These are phyloP conservation scores for Pyrrhoderma lamaoense DNA, from an alignment of 1,284 basidiomycete species.

Conservation along the genomic window DNA sequence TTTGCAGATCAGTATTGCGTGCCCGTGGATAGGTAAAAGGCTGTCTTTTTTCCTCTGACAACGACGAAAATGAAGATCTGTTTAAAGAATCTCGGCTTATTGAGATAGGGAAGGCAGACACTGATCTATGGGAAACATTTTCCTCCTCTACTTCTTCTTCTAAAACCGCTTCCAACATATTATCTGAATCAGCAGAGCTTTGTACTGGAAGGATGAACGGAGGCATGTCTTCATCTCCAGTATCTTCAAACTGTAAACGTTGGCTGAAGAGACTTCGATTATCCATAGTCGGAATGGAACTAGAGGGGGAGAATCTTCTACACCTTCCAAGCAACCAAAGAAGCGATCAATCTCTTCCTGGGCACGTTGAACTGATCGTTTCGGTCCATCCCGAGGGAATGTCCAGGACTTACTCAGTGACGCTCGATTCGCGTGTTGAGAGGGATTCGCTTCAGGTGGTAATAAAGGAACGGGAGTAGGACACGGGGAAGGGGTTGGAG, in stretches of 20 bases:
- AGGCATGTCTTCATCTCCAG: constrained; percentile 17
- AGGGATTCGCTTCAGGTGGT: constrained; percentile 19
- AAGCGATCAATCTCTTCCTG: constrained; percentile 54
- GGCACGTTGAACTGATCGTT: constrained; percentile 18
- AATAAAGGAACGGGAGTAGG: constrained; percentile 24
- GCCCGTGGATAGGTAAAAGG: constrained; percentile 23
- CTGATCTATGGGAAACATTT: constrained; percentile 43
- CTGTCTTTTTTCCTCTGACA: constrained; percentile 28
- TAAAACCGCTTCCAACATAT: constrained; percentile 33
- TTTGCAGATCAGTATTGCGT: constrained; percentile 12
- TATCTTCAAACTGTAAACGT: constrained; percentile 9
- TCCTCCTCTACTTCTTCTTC: constrained; percentile 38
- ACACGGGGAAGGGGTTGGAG: constrained; percentile 25
- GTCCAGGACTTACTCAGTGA: constrained; percentile 65
- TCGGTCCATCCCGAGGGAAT: constrained; percentile 43
- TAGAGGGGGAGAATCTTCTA: constrained; percentile 34
- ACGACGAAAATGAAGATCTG: constrained; percentile 22
- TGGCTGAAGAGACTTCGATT: constrained; percentile 15
- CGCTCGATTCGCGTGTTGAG: constrained; percentile 29
- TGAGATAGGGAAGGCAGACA: constrained; percentile 56
- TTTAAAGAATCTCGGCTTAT: constrained; percentile 21
- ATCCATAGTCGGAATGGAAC: neutral
- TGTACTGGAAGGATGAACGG: constrained; percentile 44
- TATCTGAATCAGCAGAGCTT: constrained; percentile 25
- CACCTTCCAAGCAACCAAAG: constrained; percentile 66